Percentiles rank a stretch among this genome's conserved stretches.
phyloP scores from a whole-genome alignment of 352 stramenopile genomes.

The Phytophthora vignae region DNA sequence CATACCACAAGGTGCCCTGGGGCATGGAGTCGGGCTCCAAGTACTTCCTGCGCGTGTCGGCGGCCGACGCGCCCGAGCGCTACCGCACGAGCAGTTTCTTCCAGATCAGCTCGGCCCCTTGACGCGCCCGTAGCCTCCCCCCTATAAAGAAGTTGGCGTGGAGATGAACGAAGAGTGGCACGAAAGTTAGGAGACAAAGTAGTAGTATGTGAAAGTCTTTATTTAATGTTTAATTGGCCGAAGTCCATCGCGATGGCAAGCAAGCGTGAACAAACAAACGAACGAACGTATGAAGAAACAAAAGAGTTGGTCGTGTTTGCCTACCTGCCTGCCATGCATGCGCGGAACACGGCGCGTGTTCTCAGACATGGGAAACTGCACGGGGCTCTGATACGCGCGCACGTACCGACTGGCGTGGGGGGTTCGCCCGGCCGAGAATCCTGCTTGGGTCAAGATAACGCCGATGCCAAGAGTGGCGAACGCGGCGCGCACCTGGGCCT shows the following conservation, averaged over 20 bases:
- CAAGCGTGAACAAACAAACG: not conserved
- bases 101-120: slow-evolving; percentile 66
- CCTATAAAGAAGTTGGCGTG: not conserved
- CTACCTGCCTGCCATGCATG: slow-evolving; percentile 6
- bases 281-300: too few relatives aligned
- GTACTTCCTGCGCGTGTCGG: slow-evolving; percentile 82
- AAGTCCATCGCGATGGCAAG: not conserved
- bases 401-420: slow-evolving; percentile 17
- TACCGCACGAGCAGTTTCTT: slow-evolving; percentile 77
- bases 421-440: slow-evolving; percentile 4
- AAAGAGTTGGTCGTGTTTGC: too few relatives aligned
- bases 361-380: not conserved
- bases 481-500: not conserved
- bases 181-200: slow-evolving; percentile 21
- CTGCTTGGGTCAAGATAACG: slow-evolving; percentile 14
- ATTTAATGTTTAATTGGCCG: slow-evolving; percentile 12
- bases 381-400: slow-evolving; percentile 22
- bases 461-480: not conserved
- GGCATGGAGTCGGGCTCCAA: slow-evolving; percentile 79
- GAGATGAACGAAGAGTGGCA: slow-evolving; percentile 11
- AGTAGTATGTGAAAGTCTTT: slow-evolving; percentile 28
- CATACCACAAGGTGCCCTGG: slow-evolving; percentile 83
- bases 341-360: slow-evolving; percentile 6
- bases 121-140: slow-evolving; percentile 4
- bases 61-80: slow-evolving; percentile 43